Evolutionary conservation across 2,329 filamentous ascomycete genomes (phyloP).

Genomic region (Rasamsonia emersonii): DNA sequence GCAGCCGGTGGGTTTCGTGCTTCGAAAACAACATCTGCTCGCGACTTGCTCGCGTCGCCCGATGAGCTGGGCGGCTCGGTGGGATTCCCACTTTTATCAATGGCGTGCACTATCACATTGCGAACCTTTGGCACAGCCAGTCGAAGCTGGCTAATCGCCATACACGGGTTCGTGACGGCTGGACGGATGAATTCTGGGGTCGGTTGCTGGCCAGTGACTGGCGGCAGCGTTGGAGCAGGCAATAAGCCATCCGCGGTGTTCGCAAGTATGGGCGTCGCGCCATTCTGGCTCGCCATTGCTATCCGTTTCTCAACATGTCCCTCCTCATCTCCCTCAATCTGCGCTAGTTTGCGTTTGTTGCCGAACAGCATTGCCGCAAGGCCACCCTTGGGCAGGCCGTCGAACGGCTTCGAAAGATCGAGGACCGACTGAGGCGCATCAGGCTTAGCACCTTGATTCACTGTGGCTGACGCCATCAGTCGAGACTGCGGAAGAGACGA

Average conservation of each 20-base stretch:
- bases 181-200: slow-evolving; percentile 82
- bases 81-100: slow-evolving; percentile 50
- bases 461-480: slow-evolving; percentile 66
- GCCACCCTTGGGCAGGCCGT: slow-evolving; percentile 84
- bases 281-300: slow-evolving; percentile 51
- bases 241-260: slow-evolving; percentile 73
- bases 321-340: slow-evolving; percentile 68
- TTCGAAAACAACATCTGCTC: slow-evolving; percentile 72
- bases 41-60: slow-evolving; percentile 37
- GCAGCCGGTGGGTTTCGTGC: slow-evolving; percentile 68
- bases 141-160: slow-evolving; percentile 73
- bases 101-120: slow-evolving; percentile 69
- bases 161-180: slow-evolving; percentile 72
- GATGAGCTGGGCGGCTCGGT: slow-evolving; percentile 31
- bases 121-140: slow-evolving; percentile 82
- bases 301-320: slow-evolving; percentile 52
- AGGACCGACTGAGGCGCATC: slow-evolving; percentile 74
- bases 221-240: slow-evolving; percentile 57
- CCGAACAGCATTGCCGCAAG: slow-evolving; percentile 78
- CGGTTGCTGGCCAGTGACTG: slow-evolving; percentile 52
- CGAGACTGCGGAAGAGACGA: slow-evolving; percentile 85
- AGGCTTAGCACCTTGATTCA: slow-evolving; percentile 49
- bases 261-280: slow-evolving; percentile 63
- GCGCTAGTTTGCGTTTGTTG: slow-evolving; percentile 78
- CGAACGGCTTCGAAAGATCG: slow-evolving; percentile 87